Base-by-base conservation (phyloP, 1,284 basidiomycete species). In the Irpex rosettiformis region DNA sequence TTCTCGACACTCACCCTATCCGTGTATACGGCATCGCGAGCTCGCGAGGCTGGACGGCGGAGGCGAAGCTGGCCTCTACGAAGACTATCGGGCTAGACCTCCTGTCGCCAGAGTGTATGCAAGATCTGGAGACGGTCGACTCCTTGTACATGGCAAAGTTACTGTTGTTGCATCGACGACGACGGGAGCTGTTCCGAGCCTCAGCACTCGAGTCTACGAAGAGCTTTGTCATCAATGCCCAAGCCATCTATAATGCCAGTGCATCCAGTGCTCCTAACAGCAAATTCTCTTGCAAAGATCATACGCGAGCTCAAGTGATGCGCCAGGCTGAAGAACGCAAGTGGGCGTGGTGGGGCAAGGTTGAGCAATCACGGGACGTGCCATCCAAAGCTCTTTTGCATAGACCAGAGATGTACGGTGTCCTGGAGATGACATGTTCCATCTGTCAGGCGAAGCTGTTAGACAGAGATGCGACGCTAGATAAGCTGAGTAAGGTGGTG, bases 1-100 rank as follows among this genome's bases (percentile, higher is more conserved):
- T 83, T 53, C 66, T 77, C 11, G 70, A 74, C 27, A 70, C 79
- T 28, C 78, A 82, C 0, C 70, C 67, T 0, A 51, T 86, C 8
- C 77, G 79, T 8, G 68, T 85, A 13, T 87, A 85, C 59, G 73
- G 77, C 8, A 71, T 82, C 7, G 79, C 82, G 4, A 79, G 77
- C 61, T 74, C 80, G 2, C 82, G 76, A 64, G 78, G 74, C 0
- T 86, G 85, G 85, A 69, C 72, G n/a, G 67, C 74, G 10, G 84
- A 85, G 60, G 77, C 79, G 0, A 74, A 75, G 33, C 60, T 74
- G 16, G 79, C 83, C 3, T 81, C 82, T 0, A 69, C 75, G n/a
- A 74, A 75, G 43, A 67, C 67, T 16, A 54, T 67, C 24, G 53
- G 72, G 2, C 68, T 78, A 57, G 72, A 84, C 62, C 66, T 86